Conservation (phyloP, 2,329 filamentous ascomycete species). For the Fusarium miscanthi region DNA sequence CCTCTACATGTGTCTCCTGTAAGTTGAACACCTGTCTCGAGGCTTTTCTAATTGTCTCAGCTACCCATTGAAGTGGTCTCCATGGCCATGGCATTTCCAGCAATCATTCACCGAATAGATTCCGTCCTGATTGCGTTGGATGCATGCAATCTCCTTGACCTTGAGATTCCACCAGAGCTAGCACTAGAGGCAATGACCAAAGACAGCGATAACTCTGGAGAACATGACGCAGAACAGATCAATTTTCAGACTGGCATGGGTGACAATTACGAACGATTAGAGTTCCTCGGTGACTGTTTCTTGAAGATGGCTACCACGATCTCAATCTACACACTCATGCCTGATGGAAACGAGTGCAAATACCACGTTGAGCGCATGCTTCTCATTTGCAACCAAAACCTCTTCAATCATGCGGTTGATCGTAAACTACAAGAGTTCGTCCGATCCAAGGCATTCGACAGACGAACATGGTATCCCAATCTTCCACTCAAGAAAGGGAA, state of each 20-base stretch:
- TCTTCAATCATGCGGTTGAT: slow-evolving; percentile 80
- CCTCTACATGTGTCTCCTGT: slow-evolving; percentile 81
- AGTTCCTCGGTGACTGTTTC: slow-evolving; percentile 93
- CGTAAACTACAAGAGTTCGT: slow-evolving; percentile 78
- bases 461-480: slow-evolving; percentile 89
- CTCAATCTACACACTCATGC: slow-evolving; percentile 80
- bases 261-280: slow-evolving; percentile 92
- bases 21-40: slow-evolving; percentile 50
- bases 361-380: slow-evolving; percentile 93
- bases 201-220: slow-evolving; percentile 85
- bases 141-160: slow-evolving; percentile 71
- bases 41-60: slow-evolving; percentile 52
- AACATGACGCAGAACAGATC: slow-evolving; percentile 73
- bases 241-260: slow-evolving; percentile 89
- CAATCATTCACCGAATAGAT: slow-evolving; percentile 86
- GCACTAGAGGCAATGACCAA: slow-evolving; percentile 94
- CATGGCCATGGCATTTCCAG: slow-evolving; percentile 81
- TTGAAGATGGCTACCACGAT: slow-evolving; percentile 97
- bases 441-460: slow-evolving; percentile 83
- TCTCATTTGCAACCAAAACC: slow-evolving; percentile 89
- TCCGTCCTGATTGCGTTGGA: slow-evolving; percentile 84
- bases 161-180: slow-evolving; percentile 73
- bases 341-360: slow-evolving; percentile 82
- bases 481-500: slow-evolving; percentile 81
- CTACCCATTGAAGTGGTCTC: slow-evolving; percentile 76